Evolutionary conservation across 495 filamentous ascomycete species (phyloP).

Genomic region (Cudoniella acicularis): DNA sequence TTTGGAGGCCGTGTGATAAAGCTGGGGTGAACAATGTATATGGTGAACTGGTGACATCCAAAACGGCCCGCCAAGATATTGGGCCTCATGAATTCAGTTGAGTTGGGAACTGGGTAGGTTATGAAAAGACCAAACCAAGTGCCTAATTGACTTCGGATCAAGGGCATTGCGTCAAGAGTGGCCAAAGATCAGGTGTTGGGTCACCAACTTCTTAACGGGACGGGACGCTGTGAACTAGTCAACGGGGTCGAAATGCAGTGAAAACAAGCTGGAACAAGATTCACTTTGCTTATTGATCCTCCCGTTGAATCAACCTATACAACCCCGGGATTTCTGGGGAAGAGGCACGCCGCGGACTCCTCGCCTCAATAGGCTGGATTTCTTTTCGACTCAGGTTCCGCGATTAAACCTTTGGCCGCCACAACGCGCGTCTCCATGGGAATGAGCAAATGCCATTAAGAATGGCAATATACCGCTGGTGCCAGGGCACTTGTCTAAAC

Average conservation of each 20-base stretch:
- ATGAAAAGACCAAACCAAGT: neutral
- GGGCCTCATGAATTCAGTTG: neutral
- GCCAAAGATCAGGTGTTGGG: neutral
- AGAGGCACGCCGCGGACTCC: neutral
- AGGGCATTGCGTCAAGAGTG: neutral
- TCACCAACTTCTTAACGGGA: neutral
- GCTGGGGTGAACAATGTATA: too few relatives aligned
- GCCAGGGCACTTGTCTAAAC: neutral
- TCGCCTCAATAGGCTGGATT: neutral
- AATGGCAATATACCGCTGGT: neutral
- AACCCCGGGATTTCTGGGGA: too few relatives aligned
- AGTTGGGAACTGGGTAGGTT: neutral
- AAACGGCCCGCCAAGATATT: neutral
- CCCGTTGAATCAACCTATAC: too few relatives aligned
- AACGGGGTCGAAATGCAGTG: neutral
- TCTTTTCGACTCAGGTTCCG: neutral
- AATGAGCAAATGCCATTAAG: neutral
- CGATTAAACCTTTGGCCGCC: neutral
- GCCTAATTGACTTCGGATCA: slow-evolving; percentile 1
- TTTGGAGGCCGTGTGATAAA: too few relatives aligned
- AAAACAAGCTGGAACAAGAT: too few relatives aligned
- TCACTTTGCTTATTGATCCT: too few relatives aligned
- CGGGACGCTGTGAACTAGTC: neutral
- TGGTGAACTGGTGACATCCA: neutral
- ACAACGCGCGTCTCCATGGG: neutral